Percentiles rank a stretch among this genome's conserved stretches.
Conservation (phyloP, 2,329 filamentous ascomycete genomes). For the Emergomyces pasteurianus region DNA sequence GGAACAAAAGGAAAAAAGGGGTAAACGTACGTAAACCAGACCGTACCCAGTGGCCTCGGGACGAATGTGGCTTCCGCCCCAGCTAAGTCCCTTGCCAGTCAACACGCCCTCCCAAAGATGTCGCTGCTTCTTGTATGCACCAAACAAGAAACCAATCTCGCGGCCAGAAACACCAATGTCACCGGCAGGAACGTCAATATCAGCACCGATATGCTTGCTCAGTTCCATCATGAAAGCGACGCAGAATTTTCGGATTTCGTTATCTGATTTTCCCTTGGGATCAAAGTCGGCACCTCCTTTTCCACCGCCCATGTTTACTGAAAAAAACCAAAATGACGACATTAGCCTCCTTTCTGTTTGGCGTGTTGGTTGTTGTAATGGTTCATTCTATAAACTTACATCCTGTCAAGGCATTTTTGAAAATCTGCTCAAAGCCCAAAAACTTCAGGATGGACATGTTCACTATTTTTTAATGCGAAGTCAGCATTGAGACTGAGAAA, state of each 20-base stretch:
- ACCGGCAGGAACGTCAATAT: slow-evolving; percentile 92
- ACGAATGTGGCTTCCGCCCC: slow-evolving; percentile 88
- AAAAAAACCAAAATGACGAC: background rate
- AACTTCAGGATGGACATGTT: slow-evolving; percentile 74
- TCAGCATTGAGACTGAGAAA: too few species aligned
- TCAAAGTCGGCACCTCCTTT: slow-evolving; percentile 98
- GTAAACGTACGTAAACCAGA: slow-evolving; percentile 62
- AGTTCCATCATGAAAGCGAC: slow-evolving; percentile 92
- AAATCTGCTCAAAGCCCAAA: slow-evolving; percentile 97
- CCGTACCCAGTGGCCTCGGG: slow-evolving; percentile 96
- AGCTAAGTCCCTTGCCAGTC: slow-evolving; percentile 85
- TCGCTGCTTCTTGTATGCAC: slow-evolving; percentile 75
- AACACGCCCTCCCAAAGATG: slow-evolving; percentile 94
- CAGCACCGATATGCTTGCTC: slow-evolving; percentile 87
- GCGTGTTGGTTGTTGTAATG: background rate
- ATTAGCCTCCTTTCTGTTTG: background rate
- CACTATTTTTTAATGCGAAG: slow-evolving; percentile 17
- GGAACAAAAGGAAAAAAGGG: too few species aligned
- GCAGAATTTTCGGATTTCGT: slow-evolving; percentile 96
- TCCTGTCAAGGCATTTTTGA: slow-evolving; percentile 98
- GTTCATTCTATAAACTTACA: slow-evolving; percentile 52
- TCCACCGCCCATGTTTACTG: slow-evolving; percentile 87
- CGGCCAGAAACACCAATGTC: slow-evolving; percentile 89
- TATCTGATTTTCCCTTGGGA: slow-evolving; percentile 96
- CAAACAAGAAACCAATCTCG: slow-evolving; percentile 92